These are phyloP conservation scores for Helianthus tuberosus DNA, from an alignment of 129 eudicot genomes.

Conservation along the genomic window DNA sequence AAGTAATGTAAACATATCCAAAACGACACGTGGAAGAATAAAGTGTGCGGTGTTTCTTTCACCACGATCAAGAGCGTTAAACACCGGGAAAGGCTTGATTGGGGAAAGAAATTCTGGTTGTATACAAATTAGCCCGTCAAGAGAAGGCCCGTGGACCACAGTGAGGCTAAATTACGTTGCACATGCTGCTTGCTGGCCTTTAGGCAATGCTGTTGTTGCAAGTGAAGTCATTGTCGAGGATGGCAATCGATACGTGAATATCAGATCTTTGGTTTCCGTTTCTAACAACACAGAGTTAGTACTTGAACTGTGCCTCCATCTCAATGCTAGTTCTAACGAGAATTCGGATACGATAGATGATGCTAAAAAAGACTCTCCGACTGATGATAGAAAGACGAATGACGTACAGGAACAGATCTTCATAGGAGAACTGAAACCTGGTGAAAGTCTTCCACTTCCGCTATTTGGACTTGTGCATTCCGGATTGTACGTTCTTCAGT, in stretches of 20 bases:
- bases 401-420: constrained; percentile 44
- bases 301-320: constrained; percentile 71
- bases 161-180: constrained; percentile 86
- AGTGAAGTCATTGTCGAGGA: constrained; percentile 84
- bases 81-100: constrained; percentile 27
- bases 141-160: constrained; percentile 94
- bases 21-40: constrained; percentile 51
- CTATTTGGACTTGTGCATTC: constrained; percentile 66
- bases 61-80: constrained; percentile 43
- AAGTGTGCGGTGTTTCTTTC: constrained; percentile 67
- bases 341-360: constrained; percentile 32
- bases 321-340: constrained; percentile 34
- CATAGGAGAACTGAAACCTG: constrained; percentile 69
- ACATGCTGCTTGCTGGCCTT: constrained; percentile 91
- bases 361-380: constrained; percentile 23
- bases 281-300: constrained; percentile 61
- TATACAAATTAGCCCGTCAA: constrained; percentile 85
- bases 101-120: constrained; percentile 55
- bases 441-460: constrained; percentile 81
- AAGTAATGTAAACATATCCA: constrained; percentile 23
- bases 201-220: constrained; percentile 90
- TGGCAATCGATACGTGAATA: constrained; percentile 87
- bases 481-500: constrained; percentile 54
- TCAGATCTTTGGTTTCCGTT: constrained; percentile 88
- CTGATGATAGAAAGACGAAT: constrained; percentile 44